A percentile compares a stretch with the other conserved stretches of the same genome.
Evolutionary conservation across 169 alveolate genomes (phyloP).

Genomic region (Cryptosporidium muris): DNA sequence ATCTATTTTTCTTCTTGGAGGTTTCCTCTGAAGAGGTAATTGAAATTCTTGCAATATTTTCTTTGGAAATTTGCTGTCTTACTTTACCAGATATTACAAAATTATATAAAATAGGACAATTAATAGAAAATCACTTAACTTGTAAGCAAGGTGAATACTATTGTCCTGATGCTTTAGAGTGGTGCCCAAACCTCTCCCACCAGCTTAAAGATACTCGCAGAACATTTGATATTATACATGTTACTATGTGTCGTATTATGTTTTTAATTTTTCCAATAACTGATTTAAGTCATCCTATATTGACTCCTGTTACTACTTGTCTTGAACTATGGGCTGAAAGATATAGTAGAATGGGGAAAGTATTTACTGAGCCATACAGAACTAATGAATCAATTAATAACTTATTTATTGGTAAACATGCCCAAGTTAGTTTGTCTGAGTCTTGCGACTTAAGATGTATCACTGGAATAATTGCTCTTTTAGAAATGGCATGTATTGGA

Average conservation of each 20-base stretch:
- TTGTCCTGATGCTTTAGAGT: conserved; percentile 42
- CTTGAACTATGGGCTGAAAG: conserved; percentile 68
- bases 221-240: conserved; percentile 11
- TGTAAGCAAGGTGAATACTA: conserved; percentile 36
- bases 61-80: conserved; percentile 45
- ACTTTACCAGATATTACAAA: conserved; percentile 37
- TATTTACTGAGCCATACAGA: background rate
- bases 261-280: conserved; percentile 47
- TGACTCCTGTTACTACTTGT: conserved; percentile 51
- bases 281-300: conserved; percentile 55
- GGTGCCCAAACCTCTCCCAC: conserved; percentile 33
- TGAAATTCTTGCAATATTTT: conserved; percentile 27
- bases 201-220: conserved; percentile 18
- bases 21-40: conserved; percentile 30
- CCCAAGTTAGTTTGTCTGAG: conserved; percentile 17
- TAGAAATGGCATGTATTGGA: conserved; percentile 57
- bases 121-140: conserved; percentile 11
- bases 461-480: conserved; percentile 30
- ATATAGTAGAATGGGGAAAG: conserved; percentile 50
- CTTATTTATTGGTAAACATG: background rate
- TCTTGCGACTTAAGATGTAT: conserved; percentile 29
- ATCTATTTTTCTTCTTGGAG: conserved; percentile 46
- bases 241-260: conserved; percentile 54
- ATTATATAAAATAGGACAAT: conserved; percentile 12
- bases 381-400: background rate